Evolutionary conservation across 2,329 filamentous ascomycete species (phyloP), one percentile per base, ranked within the genome.

Genomic region (Aspergillus calidoustus): DNA sequence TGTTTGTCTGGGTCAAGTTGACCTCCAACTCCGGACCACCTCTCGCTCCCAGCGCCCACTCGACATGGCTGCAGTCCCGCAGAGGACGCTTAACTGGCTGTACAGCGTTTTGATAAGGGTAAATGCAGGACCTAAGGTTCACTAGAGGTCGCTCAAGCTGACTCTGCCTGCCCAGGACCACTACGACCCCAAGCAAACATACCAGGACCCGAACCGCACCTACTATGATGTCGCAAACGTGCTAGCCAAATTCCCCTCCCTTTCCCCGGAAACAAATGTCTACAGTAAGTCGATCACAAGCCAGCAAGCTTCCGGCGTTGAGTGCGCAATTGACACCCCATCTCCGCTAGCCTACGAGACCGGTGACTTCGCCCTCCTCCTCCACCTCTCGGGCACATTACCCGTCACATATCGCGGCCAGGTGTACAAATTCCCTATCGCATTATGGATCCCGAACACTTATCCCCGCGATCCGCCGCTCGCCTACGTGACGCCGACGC

Each of bases 71-170:
- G 87, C 89, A 70, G 91, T 97, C 74, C 90, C 92, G 71, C 93
- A 96, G 78, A 91, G 93, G 80, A 90, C 96, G 64, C 84, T 98
- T 72, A 93, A 93, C 80, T 98, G 94, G 94, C 88, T 98, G 6
- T 97, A 96, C 80, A 95, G 91, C 79, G 89, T 97, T 59, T 81
- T 98, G 61, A 91, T 90, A 47, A 91, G 88, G 71, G 91, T 92
- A 50, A 41, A 28, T 11, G 22, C 19, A 3, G 28, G 11, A 48
- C 68, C 61, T 22, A 19, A 19, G 19, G 19, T 11, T 54, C 50
- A 6, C 38, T 51, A 25, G 43, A 62, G 64, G 8, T n/a, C 4
- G 9, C 41, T 13, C 55, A 53, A 50, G 57, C 62, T 55, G 60
- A 68, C 57, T 56, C 30, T 30, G 38, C 13, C 15, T 19, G n/a